phyloP scores from a whole-genome alignment of 805 yeast genomes.

The Yarrowia sp. region DNA sequence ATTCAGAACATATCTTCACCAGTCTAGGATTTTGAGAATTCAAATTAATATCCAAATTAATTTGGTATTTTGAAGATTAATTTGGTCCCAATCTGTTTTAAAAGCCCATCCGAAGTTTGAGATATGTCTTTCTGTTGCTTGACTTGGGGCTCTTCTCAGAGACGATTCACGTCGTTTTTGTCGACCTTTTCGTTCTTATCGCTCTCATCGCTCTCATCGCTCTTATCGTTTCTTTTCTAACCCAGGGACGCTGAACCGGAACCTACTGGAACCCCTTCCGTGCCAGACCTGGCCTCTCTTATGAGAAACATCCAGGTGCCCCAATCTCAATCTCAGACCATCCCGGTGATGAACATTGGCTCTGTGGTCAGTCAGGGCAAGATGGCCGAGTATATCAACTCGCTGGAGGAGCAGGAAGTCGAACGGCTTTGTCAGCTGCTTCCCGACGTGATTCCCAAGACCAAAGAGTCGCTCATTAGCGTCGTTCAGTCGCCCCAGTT shows the following conservation, averaged over 20 bases:
- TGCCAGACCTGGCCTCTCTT: conserved; percentile 6
- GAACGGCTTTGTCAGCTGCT: conserved; percentile 41
- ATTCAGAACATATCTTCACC: too few relatives aligned
- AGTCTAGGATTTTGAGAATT: too few relatives aligned
- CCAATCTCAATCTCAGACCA: neutral
- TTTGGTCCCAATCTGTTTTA: too few relatives aligned
- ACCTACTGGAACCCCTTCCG: neutral
- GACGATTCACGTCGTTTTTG: too few relatives aligned
- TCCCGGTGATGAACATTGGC: conserved; percentile 39
- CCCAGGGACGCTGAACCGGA: neutral
- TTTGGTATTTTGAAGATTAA: too few relatives aligned
- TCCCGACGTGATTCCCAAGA: conserved; percentile 44
- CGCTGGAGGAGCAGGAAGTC: conserved; percentile 39
- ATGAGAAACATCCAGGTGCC: conserved; percentile 18
- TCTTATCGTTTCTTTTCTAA: neutral
- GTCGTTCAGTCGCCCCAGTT: conserved; percentile 51
- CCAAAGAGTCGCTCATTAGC: conserved; percentile 42
- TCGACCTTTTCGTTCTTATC: neutral
- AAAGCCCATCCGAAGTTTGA: too few relatives aligned
- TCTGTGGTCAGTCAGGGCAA: conserved; percentile 40
- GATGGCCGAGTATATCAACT: conserved; percentile 39
- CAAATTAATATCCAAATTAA: too few relatives aligned
- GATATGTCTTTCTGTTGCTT: too few relatives aligned
- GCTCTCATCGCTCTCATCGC: too few relatives aligned
- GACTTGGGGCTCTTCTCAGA: too few relatives aligned